Conservation (phyloP, 2,329 filamentous ascomycete genomes). For the Hymenotorrendiella dingleyae region DNA sequence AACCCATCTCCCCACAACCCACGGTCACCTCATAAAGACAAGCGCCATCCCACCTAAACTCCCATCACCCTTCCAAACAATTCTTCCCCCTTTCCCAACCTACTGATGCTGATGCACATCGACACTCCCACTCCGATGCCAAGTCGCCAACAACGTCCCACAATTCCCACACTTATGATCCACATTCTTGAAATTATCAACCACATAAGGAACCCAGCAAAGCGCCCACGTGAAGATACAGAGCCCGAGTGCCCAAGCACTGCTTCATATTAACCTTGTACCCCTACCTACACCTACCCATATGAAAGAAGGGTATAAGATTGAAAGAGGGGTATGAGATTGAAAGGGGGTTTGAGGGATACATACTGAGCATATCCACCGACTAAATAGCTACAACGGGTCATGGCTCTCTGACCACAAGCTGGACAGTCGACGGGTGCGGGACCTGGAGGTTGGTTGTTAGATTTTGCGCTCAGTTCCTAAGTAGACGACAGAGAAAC, state of each 20-base stretch:
- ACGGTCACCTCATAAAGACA: too few species aligned
- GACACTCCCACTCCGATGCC: constrained; percentile 9
- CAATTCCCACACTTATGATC: constrained; percentile 10
- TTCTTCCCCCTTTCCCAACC: too few species aligned
- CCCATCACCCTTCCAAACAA: too few species aligned
- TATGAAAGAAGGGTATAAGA: background rate
- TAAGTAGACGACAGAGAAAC: too few species aligned
- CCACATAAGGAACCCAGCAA: constrained; percentile 10
- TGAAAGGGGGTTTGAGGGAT: background rate
- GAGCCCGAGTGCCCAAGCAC: constrained; percentile 8
- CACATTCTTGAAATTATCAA: constrained; percentile 9
- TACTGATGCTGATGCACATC: constrained; percentile 12
- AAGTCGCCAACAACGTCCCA: constrained; percentile 9
- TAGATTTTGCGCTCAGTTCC: too few species aligned
- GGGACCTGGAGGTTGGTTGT: too few species aligned
- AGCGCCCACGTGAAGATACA: constrained; percentile 6
- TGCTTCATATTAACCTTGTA: background rate
- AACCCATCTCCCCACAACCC: too few species aligned
- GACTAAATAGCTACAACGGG: constrained; percentile 2
- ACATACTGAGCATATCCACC: constrained; percentile 12
- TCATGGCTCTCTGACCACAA: constrained; percentile 14
- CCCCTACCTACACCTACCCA: background rate
- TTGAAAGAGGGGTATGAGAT: too few species aligned
- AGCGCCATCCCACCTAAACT: background rate
- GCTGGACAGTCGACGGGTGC: constrained; percentile 16